Conservation (phyloP, 2,329 filamentous ascomycete species). For the Hortaea werneckii region DNA sequence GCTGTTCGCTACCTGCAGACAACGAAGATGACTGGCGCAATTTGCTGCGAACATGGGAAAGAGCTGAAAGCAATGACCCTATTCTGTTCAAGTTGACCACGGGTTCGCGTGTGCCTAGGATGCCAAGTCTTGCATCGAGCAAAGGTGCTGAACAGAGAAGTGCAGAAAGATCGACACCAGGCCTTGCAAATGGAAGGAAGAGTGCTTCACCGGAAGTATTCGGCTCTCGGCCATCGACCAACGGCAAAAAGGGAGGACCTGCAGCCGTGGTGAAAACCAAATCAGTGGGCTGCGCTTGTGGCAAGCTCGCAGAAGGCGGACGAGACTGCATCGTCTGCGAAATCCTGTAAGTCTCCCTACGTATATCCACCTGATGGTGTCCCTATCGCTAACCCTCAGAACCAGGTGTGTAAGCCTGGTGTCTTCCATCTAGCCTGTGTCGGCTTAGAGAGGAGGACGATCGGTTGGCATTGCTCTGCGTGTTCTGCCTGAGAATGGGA, state of each 20-base stretch:
- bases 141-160: background rate
- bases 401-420: conserved; percentile 7
- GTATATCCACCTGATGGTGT: background rate
- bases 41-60: background rate
- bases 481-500: conserved; percentile 1
- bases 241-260: no score
- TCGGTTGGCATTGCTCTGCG: conserved; percentile 13
- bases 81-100: background rate
- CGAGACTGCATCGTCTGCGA: conserved; percentile 10
- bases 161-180: no score
- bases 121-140: background rate
- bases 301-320: background rate
- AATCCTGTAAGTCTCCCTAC: conserved; percentile 9
- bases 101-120: background rate
- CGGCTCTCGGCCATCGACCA: no score
- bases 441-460: conserved; percentile 7
- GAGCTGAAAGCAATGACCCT: background rate
- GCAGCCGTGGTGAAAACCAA: background rate
- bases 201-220: no score
- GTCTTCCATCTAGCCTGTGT: conserved; percentile 19
- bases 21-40: background rate
- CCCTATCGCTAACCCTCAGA: background rate
- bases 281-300: conserved; percentile 2
- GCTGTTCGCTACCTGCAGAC: background rate
- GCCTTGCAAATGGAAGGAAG: no score